A percentile compares a stretch with the other conserved stretches of the same genome.
phyloP scores from a whole-genome alignment of 257 asterid genomes.

The Thymus mandschuricus region DNA sequence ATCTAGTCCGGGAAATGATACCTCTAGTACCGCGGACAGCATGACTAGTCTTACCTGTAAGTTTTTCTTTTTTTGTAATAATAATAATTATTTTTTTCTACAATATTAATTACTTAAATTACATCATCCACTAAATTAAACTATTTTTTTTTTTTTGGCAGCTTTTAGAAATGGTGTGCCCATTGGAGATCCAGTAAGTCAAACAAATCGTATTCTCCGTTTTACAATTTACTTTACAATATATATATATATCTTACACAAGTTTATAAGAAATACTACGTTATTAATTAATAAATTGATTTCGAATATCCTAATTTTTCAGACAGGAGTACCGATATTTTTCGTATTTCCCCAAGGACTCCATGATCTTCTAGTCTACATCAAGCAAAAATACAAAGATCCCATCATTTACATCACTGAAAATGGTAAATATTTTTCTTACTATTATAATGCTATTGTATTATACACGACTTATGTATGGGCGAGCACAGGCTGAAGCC shows the following conservation, averaged over 20 bases:
- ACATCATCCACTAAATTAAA: no score
- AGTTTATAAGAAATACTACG: no score
- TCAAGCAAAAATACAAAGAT: constrained; percentile 30
- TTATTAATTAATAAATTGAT: background rate
- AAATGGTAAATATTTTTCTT: constrained; percentile 30
- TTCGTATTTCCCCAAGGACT: constrained; percentile 36
- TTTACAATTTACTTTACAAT: no score
- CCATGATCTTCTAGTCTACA: constrained; percentile 33
- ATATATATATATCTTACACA: no score
- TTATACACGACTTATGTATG: no score
- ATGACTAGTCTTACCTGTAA: constrained; percentile 35
- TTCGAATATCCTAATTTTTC: background rate
- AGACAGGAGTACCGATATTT: constrained; percentile 4
- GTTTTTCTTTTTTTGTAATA: background rate
- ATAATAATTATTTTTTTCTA: no score
- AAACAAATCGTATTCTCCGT: no score
- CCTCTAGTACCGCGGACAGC: constrained; percentile 30
- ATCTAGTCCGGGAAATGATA: constrained; percentile 13
- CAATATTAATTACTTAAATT: no score
- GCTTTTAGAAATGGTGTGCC: constrained; percentile 23
- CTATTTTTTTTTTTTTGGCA: background rate
- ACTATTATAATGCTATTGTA: no score
- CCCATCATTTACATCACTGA: constrained; percentile 53
- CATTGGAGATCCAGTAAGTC: constrained; percentile 25
- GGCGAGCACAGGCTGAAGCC: no score